Base-by-base conservation (phyloP, 306 rosid genomes). In the Gastrolobium bilobum region DNA sequence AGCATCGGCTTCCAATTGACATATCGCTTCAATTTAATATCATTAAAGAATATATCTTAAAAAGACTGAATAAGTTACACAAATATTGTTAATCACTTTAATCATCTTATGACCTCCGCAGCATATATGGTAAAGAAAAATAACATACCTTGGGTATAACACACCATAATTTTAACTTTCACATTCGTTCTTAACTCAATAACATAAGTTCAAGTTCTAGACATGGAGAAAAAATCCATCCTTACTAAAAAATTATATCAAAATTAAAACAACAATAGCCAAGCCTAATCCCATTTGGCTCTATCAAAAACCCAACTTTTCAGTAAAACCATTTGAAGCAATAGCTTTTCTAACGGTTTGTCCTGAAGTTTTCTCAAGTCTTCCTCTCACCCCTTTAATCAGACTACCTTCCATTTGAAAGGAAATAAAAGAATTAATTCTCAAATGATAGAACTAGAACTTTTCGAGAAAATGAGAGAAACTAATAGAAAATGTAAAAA, bases 1-100 rank as follows among this genome's bases (percentile, higher is more conserved):
- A 14, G 13, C 73, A 71, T 84, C 61, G 64, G 29, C 76, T 72
- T 77, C 58, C 74, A 52, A 59, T 52, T 67, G 79, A 57, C 57
- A 77, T 10, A 33, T 60, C 7, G 43, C 29, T 52, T 51, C 59
- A 30, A 60, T 53, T 7, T 20, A 52, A 51, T 46, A 37, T 37
- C 58, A 46, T 20, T 34, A 42, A 48, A 38, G 14, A 75, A 60
- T 52, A 76, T 65, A 58, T 51, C 69, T 39, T 61, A 20, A 56
- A 68, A 35, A 63, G 37, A 29, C 67, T 13, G 47, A 73, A 75
- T 31, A 80, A 39, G 54, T 56, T 54, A 46, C 62, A 47, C 43
- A 26, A 48, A 64, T 31, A 56, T 62, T 72, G 58, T 31, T 47
- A 33, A 43, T 39, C 72, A 33, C 67, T 63, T 31, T 59, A 14